Conservation (phyloP, 179 eudicot species). For the Corrigiola litoralis region DNA sequence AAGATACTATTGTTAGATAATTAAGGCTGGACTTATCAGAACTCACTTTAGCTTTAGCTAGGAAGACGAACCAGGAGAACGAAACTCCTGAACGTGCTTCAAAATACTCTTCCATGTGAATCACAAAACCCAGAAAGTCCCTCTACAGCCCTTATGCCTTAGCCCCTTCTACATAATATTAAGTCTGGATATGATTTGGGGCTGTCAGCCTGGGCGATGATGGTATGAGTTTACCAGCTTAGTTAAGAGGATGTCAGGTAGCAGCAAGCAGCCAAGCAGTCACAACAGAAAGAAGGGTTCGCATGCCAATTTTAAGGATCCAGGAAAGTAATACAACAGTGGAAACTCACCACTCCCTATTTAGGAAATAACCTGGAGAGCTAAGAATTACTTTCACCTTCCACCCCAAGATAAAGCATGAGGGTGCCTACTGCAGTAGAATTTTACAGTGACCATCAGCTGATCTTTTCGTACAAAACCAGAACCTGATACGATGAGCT, state of each 20-base stretch:
- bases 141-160: background rate
- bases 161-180: slow-evolving; percentile 17
- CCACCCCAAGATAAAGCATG: background rate
- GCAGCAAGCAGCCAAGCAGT: slow-evolving; percentile 44
- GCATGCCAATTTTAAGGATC: slow-evolving; percentile 23
- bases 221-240: slow-evolving; percentile 16
- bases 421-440: background rate
- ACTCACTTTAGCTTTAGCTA: background rate
- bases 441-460: background rate
- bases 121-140: background rate
- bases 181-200: no score
- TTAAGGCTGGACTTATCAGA: background rate
- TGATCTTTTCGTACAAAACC: no score
- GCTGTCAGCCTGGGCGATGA: no score
- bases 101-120: background rate
- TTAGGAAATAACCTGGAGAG: slow-evolving; percentile 33
- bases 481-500: no score
- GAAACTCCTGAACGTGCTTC: background rate
- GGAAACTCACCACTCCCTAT: slow-evolving; percentile 27
- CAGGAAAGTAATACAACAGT: slow-evolving; percentile 18
- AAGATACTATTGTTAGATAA: no score
- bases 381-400: background rate
- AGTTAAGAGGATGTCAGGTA: slow-evolving; percentile 22
- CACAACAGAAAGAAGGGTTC: slow-evolving; percentile 31
- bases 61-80: background rate